Base-by-base conservation (phyloP, 352 stramenopile genomes). In the Phytophthora quininea region DNA sequence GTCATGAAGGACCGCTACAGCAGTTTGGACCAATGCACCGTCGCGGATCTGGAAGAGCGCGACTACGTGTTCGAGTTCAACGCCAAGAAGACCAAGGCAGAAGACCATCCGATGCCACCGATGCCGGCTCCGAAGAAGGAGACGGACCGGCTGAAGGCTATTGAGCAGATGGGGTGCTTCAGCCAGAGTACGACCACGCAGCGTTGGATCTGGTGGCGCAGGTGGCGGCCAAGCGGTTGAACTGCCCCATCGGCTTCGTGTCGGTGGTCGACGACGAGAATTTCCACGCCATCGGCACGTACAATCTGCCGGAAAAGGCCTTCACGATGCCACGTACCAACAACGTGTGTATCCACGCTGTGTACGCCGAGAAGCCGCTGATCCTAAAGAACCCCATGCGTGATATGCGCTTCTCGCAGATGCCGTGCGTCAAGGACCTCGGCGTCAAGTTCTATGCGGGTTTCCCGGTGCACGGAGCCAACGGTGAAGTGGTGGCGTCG, bases 381-480 rank as follows among this genome's bases (percentile, higher is more conserved):
- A 67, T 92, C 12, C 15, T 89, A 46, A 88, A 90, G 71, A 86
- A 91, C 62, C 81, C 84, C 33, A 73, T 76, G 66, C 84, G 84
- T 9, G 84, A 92, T 58, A 82, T 89, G 78, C 84, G 84, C 27
- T 90, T 91, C 54, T 62, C 67, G n/a, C 73, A 91, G 47, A 82
- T 89, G 74, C 63, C 76, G 43, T 75, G 62, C 9, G 47, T 90
- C 37, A 69, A 82, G 27, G 71, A 81, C 7, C 55, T 84, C 2
- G 78, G 69, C 11, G 73, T 90, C 55, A 89, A 90, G 66, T 92
- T 91, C 67, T 92, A 92, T 66, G 84, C 80, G 0, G 80, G 84
- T 1, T 92, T 92, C 58, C 82, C 84, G 0, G 60, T 92, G 1
- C 62, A 58, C 31, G 80, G 69, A 6, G 67, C 74, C 0, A 76